phyloP scores from a whole-genome alignment of 169 alveolate genomes.

The Plasmodium yoelii region DNA sequence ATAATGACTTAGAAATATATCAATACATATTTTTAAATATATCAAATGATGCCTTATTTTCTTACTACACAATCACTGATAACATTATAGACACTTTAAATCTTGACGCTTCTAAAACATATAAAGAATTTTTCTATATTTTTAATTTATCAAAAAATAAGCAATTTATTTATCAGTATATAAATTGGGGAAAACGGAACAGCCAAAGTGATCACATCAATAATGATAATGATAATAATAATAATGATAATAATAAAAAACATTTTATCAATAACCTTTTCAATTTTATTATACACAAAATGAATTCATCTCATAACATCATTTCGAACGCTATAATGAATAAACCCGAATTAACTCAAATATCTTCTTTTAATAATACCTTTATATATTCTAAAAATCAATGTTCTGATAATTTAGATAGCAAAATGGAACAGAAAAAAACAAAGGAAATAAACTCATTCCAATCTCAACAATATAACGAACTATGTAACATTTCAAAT shows the following conservation, averaged over 20 bases:
- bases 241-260: not conserved
- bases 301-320: not conserved
- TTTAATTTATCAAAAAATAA: slow-evolving; percentile 10
- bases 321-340: not conserved
- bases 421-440: no score
- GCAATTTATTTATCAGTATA: not conserved
- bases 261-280: slow-evolving; percentile 8
- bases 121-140: slow-evolving; percentile 24
- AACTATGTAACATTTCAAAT: not conserved
- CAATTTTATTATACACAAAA: not conserved
- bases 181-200: not conserved
- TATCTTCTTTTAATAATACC: no score
- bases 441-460: no score
- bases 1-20: slow-evolving; percentile 51
- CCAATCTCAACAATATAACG: not conserved
- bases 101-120: not conserved
- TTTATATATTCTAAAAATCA: no score
- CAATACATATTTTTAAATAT: slow-evolving; percentile 55
- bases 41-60: slow-evolving; percentile 53
- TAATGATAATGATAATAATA: not conserved
- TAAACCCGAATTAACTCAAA: no score
- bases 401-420: no score
- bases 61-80: slow-evolving; percentile 23
- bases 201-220: no score
- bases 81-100: slow-evolving; percentile 21